These are phyloP conservation scores for Hypoxylon lienhwacheense DNA, from an alignment of 495 filamentous ascomycete species.

Conservation along the genomic window DNA sequence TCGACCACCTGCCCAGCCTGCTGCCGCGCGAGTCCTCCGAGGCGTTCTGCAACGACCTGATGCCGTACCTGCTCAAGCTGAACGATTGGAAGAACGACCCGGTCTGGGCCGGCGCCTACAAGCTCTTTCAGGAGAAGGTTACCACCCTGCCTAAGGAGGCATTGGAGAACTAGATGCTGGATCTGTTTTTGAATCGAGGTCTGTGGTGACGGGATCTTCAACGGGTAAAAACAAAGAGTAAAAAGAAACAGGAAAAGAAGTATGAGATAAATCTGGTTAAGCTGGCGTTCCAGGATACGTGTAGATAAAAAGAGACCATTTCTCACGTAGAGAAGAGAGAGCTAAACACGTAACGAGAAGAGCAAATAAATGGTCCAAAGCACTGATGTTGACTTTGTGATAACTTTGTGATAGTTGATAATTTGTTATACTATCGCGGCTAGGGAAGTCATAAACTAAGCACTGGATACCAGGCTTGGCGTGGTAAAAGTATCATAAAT, in stretches of 20 bases:
- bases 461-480: too few relatives aligned
- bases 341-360: too few relatives aligned
- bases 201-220: not conserved
- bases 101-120: slow-evolving; percentile 83
- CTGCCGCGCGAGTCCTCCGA: slow-evolving; percentile 87
- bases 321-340: slow-evolving; percentile 12
- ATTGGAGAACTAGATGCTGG: slow-evolving; percentile 39
- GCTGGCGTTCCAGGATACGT: slow-evolving; percentile 24
- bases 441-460: too few relatives aligned
- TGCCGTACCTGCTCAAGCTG: slow-evolving; percentile 77
- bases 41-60: slow-evolving; percentile 76
- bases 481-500: too few relatives aligned
- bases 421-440: too few relatives aligned
- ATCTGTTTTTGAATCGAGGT: not conserved
- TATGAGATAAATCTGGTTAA: too few relatives aligned
- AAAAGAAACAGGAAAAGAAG: too few relatives aligned
- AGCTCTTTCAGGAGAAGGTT: slow-evolving; percentile 84
- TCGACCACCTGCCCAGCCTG: slow-evolving; percentile 88
- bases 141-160: slow-evolving; percentile 64
- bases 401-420: too few relatives aligned
- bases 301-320: slow-evolving; percentile 19
- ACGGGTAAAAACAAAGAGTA: not conserved
- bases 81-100: slow-evolving; percentile 70
- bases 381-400: too few relatives aligned
- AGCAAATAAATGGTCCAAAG: too few relatives aligned